Evolutionary conservation across 345 rosid genomes (phyloP), one percentile per base, ranked within the genome.

Genomic region (Draba incana): DNA sequence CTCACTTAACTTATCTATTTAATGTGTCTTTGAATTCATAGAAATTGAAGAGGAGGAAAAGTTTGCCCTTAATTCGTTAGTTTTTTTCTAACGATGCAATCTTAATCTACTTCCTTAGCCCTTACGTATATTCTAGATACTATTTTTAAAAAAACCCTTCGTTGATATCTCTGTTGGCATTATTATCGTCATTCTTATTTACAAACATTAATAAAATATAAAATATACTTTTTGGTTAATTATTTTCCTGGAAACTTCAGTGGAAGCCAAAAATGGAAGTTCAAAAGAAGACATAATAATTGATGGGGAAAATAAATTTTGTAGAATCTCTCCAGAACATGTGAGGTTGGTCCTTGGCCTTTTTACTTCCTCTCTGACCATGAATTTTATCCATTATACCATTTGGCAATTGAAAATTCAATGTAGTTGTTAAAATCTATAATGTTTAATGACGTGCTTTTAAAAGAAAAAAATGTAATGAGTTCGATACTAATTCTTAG

Each of bases 281-380:
- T 41, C 69, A 60, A 44, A 75, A 72, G 78, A 67, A 54, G 64
- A 67, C 62, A 72, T 50, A 74, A 60, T 74, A 74, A 74, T 74
- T 74, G 62, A 67, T 60, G 71, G 48, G 66, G 12, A 23, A 50
- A 51, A 33, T 0, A 59, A 41, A 16, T 4, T 10, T 50, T 13
- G 38, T 33, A 73, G 57, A 52, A 50, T 44, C 43, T 53, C 24
- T 57, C 3, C 41, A 27, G 23, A 44, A 66, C 77, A 67, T 60
- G 73, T 67, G 63, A 60, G 35, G 72, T 20, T 67, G 72, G 71
- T 57, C 68, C 60, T 68, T 68, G 64, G 46, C 78, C 74, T 56
- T 61, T 20, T 62, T 30, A 47, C 45, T 46, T 68, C 39, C 39
- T 49, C 46, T 74, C 43, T 33, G 41, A 62, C 55, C 71, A 58